A percentile compares a stretch with the other conserved stretches of the same genome.
Conservation (phyloP, 768 basidiomycete species). For the Inosperma sp. region DNA sequence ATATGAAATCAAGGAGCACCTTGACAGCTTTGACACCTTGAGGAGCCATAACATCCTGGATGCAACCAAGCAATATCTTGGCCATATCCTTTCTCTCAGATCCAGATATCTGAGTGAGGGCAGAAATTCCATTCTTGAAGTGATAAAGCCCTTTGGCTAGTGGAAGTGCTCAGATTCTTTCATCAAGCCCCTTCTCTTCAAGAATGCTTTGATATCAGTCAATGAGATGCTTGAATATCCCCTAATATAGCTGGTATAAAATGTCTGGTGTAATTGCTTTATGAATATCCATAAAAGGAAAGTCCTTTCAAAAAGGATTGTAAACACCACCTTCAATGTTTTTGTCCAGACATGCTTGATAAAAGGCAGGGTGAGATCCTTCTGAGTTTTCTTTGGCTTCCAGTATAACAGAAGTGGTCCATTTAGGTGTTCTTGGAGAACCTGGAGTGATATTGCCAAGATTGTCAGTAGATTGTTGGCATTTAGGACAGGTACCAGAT, state of each 20-base stretch:
- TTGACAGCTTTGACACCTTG: slow-evolving; percentile 11
- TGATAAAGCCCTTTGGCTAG: too few relatives aligned
- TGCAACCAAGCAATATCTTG: slow-evolving; percentile 23
- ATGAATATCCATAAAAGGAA: slow-evolving; percentile 15
- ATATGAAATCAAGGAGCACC: slow-evolving; percentile 27
- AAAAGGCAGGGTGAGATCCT: slow-evolving; percentile 15
- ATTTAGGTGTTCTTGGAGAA: neutral
- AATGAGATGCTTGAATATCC: slow-evolving; percentile 14
- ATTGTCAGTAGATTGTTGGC: too few relatives aligned
- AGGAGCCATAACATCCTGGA: slow-evolving; percentile 17
- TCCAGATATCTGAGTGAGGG: too few relatives aligned
- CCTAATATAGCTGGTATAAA: slow-evolving; percentile 18
- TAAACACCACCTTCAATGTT: slow-evolving; percentile 11
- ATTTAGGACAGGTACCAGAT: too few relatives aligned
- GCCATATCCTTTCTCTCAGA: too few relatives aligned
- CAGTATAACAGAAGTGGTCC: neutral
- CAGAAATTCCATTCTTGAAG: too few relatives aligned
- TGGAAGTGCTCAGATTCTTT: too few relatives aligned
- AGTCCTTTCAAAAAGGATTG: slow-evolving; percentile 14
- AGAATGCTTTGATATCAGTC: slow-evolving; percentile 6
- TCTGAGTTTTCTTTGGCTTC: neutral
- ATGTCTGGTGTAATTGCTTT: slow-evolving; percentile 16
- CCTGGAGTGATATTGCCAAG: too few relatives aligned
- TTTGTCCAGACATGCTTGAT: slow-evolving; percentile 8
- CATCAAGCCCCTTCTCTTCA: too few relatives aligned